Evolutionary conservation across 768 basidiomycete genomes (phyloP).

Genomic region (Coprinopsis sp.): DNA sequence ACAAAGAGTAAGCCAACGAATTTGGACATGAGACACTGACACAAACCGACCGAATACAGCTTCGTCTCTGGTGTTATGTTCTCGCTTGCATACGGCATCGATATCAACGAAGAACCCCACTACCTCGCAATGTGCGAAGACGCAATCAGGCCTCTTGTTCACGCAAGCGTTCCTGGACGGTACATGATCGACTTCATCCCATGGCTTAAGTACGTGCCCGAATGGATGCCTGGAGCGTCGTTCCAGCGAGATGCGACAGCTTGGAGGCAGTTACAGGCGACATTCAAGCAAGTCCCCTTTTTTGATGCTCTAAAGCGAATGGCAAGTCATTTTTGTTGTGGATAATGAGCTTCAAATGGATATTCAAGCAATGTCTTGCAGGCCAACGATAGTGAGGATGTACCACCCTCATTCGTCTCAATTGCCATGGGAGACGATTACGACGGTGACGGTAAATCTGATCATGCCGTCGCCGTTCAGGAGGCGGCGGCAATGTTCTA

Average conservation of each 20-base stretch:
- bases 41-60: not conserved
- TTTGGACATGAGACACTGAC: not conserved
- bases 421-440: constrained; percentile 8
- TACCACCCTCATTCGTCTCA: not conserved
- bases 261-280: constrained; percentile 33
- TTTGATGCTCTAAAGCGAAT: constrained; percentile 12
- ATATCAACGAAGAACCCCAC: constrained; percentile 40
- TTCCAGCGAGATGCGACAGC: constrained; percentile 44
- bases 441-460: not conserved
- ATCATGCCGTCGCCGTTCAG: not conserved
- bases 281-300: constrained; percentile 33
- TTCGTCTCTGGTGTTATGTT: constrained; percentile 41
- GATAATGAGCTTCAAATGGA: too few species aligned
- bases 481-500: constrained; percentile 12
- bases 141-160: constrained; percentile 27
- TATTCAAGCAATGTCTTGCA: not conserved
- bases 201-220: constrained; percentile 36
- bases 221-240: constrained; percentile 52
- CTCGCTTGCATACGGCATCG: constrained; percentile 50
- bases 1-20: not conserved
- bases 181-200: constrained; percentile 38
- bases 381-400: not conserved
- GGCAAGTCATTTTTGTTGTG: constrained; percentile 12
- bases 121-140: constrained; percentile 30
- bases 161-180: constrained; percentile 5